phyloP scores from a whole-genome alignment of 2,329 filamentous ascomycete species.

The Clarireedia monteithiana region DNA sequence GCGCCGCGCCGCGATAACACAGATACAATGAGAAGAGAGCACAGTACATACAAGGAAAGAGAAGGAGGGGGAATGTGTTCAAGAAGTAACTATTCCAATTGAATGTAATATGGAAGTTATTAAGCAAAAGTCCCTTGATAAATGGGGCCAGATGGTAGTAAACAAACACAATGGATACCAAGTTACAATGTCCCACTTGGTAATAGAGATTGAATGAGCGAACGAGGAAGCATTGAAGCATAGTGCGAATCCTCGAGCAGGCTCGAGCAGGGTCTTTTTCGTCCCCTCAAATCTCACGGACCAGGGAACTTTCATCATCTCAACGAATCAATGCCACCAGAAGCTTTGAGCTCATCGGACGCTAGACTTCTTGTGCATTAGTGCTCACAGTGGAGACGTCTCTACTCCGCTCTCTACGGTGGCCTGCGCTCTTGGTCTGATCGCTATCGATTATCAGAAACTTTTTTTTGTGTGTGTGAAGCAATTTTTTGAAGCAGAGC shows the following conservation, averaged over 20 bases:
- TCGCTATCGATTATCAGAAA: constrained; percentile 16
- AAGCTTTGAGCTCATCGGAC: neutral
- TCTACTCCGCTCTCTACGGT: constrained; percentile 6
- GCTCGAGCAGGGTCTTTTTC: too few relatives aligned
- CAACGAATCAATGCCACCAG: neutral
- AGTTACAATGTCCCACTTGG: neutral
- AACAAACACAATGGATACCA: neutral
- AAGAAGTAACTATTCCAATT: neutral
- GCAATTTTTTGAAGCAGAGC: constrained; percentile 7
- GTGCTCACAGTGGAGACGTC: too few relatives aligned
- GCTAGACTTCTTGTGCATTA: neutral
- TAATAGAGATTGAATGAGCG: neutral
- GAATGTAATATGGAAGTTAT: too few relatives aligned
- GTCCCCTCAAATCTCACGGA: neutral
- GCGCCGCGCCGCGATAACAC: constrained; percentile 3
- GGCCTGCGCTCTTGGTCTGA: constrained; percentile 7
- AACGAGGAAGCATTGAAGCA: neutral
- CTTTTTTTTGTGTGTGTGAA: constrained; percentile 10
- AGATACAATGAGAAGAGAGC: neutral
- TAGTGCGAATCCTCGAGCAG: too few relatives aligned
- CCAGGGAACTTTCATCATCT: neutral
- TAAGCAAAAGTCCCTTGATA: neutral
- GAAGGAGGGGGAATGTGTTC: neutral
- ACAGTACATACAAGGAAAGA: too few relatives aligned
- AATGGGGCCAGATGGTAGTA: neutral